Percentiles rank a stretch among this genome's conserved stretches.
These are phyloP conservation scores for Dothistroma septosporum DNA, from an alignment of 2,329 filamentous ascomycete species.

Conservation along the genomic window DNA sequence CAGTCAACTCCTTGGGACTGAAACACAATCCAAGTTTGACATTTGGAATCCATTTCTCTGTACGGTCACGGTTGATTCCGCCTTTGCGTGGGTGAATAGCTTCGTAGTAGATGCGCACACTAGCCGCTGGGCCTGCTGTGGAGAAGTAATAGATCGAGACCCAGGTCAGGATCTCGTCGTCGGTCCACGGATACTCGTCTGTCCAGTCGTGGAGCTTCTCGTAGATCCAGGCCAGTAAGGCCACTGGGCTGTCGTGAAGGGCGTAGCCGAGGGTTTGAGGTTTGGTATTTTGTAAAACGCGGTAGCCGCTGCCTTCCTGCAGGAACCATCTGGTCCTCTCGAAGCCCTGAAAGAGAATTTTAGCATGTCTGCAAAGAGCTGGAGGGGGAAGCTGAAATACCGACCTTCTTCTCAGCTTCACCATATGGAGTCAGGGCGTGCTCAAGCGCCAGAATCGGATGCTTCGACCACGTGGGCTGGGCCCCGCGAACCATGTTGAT, in stretches of 20 bases:
- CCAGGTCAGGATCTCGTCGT: slow-evolving; percentile 74
- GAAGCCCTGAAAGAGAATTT: slow-evolving; percentile 51
- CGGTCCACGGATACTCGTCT: slow-evolving; percentile 66
- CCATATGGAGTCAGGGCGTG: slow-evolving; percentile 54
- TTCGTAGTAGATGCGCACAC: slow-evolving; percentile 70
- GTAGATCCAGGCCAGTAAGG: slow-evolving; percentile 71
- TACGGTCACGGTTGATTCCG: slow-evolving; percentile 31
- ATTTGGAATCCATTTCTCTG: slow-evolving; percentile 41
- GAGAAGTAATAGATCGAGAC: slow-evolving; percentile 69
- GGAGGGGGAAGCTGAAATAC: slow-evolving; percentile 45
- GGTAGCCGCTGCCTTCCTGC: slow-evolving; percentile 56
- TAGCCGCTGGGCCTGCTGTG: slow-evolving; percentile 63
- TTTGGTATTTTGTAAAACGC: slow-evolving; percentile 59
- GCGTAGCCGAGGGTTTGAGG: slow-evolving; percentile 70
- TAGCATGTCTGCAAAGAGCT: slow-evolving; percentile 54
- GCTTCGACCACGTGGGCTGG: slow-evolving; percentile 48
- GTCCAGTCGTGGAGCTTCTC: slow-evolving; percentile 78
- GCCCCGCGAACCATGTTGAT: slow-evolving; percentile 36
- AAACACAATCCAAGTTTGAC: slow-evolving; percentile 52
- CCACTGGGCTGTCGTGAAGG: slow-evolving; percentile 65
- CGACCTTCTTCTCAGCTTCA: slow-evolving; percentile 43
- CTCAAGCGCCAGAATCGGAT: slow-evolving; percentile 56
- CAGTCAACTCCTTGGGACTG: slow-evolving; percentile 56
- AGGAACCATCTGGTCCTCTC: slow-evolving; percentile 56
- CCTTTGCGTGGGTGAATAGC: slow-evolving; percentile 38